Evolutionary conservation across 2,329 filamentous ascomycete genomes (phyloP), one percentile per base, ranked within the genome.

Genomic region (Fusarium bulbicola): DNA sequence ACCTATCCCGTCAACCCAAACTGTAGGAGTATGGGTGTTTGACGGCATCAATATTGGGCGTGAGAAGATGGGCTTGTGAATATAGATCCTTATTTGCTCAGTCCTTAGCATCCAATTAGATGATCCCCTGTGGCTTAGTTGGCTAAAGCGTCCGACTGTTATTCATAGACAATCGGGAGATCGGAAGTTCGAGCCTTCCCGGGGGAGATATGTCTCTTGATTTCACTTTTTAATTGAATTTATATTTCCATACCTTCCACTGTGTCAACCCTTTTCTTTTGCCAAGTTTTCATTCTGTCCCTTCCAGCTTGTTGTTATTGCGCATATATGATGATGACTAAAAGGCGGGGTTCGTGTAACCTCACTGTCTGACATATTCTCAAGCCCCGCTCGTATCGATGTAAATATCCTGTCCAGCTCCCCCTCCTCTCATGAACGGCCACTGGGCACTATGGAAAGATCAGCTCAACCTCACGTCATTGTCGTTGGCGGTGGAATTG

Each of bases 121-220:
- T 63, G 43, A 68, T 68, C 72, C 72, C 72, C 68, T 73, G 72
- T 74, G 72, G 72, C 72, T 74, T 74, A 74, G 72, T 74, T 74
- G 72, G 72, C 72, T 74, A 74, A 74, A 74, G 72, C 72, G 72
- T 74, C 72, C 72, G 72, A 74, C 72, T 74, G 72, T 74, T 74
- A 74, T 74, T 62, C 34, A 47, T 54, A 76, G 74, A 74, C 74
- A 74, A 77, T 77, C 76, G 75, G 73, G 74, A 77, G 76, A 77
- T 77, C 76, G 74, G 73, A 76, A 78, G 76, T 78, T 77, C 76
- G 76, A 77, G 68, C 76, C 76, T 77, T 77, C 70, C 75, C 76
- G 75, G 76, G 75, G 76, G 76, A 77, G 70, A 54, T 20, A 50
- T 8, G 16, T 21, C 28, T 49, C 21, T 70, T 7, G 21, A 2